A percentile compares a stretch with the other conserved stretches of the same genome.
These are phyloP conservation scores for Daldinia vernicosa DNA, from an alignment of 495 filamentous ascomycete genomes.

Conservation along the genomic window DNA sequence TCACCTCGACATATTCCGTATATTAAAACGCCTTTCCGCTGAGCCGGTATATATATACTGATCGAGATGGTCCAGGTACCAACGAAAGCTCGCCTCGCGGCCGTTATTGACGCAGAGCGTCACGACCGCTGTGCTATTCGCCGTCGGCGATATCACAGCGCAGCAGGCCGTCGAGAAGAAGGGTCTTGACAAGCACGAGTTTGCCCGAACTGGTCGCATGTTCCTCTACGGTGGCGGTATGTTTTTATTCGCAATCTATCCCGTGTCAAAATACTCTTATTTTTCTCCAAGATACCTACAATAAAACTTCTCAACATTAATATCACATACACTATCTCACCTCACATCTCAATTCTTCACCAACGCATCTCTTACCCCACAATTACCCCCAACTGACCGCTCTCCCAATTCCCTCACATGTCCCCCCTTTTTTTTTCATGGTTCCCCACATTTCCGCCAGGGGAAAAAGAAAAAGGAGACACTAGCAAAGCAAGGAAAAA, in stretches of 20 bases:
- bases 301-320: slow-evolving; percentile 16
- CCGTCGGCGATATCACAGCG: slow-evolving; percentile 88
- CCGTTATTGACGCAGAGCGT: slow-evolving; percentile 89
- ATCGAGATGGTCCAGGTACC: slow-evolving; percentile 73
- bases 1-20: slow-evolving; percentile 23
- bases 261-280: background rate
- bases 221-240: slow-evolving; percentile 88
- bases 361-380: slow-evolving; percentile 23
- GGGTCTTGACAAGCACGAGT: slow-evolving; percentile 81
- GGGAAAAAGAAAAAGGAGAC: background rate
- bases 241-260: slow-evolving; percentile 34
- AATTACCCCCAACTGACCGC: slow-evolving; percentile 17
- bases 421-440: background rate
- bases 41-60: slow-evolving; percentile 7
- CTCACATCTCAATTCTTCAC: background rate
- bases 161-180: slow-evolving; percentile 90
- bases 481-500: background rate
- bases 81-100: slow-evolving; percentile 78
- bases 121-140: slow-evolving; percentile 89
- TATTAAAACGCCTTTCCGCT: background rate
- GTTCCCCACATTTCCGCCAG: background rate
- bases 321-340: slow-evolving; percentile 25
- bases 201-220: slow-evolving; percentile 87
- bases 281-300: background rate
- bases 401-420: slow-evolving; percentile 24